These are phyloP conservation scores for Cercospora sesami DNA, from an alignment of 2,329 filamentous ascomycete genomes.

Conservation along the genomic window DNA sequence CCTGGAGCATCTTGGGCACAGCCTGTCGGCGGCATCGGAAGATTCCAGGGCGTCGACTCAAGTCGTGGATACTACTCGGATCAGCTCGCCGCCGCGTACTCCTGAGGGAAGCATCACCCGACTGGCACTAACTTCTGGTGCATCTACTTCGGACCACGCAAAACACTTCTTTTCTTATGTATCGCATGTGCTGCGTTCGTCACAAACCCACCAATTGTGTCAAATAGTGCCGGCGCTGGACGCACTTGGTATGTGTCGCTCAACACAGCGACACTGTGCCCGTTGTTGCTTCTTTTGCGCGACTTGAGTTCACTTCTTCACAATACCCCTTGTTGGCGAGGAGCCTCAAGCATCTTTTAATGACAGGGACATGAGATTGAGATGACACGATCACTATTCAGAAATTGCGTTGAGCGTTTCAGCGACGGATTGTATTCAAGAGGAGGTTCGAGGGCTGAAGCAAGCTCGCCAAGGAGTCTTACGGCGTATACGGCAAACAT, in stretches of 20 bases:
- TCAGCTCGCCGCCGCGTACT: slow-evolving; percentile 38
- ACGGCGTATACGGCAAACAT: slow-evolving; percentile 9
- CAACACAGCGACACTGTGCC: slow-evolving; percentile 1
- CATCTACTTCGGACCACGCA: background rate
- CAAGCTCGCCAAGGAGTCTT: background rate
- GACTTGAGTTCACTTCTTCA: slow-evolving; percentile 16
- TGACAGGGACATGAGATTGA: slow-evolving; percentile 10
- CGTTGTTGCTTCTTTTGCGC: slow-evolving; percentile 2
- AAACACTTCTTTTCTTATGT: slow-evolving; percentile 23
- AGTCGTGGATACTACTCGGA: slow-evolving; percentile 52
- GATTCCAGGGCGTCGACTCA: slow-evolving; percentile 49
- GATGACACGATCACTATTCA: slow-evolving; percentile 5
- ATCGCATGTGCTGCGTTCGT: slow-evolving; percentile 33
- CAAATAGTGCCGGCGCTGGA: slow-evolving; percentile 26
- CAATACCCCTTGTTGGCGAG: slow-evolving; percentile 20
- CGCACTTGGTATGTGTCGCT: slow-evolving; percentile 17
- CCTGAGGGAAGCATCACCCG: slow-evolving; percentile 8
- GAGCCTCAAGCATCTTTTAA: slow-evolving; percentile 23
- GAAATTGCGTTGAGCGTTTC: slow-evolving; percentile 19
- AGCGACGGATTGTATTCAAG: slow-evolving; percentile 21
- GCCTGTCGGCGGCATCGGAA: slow-evolving; percentile 44
- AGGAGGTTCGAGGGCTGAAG: slow-evolving; percentile 2
- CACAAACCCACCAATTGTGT: slow-evolving; percentile 20
- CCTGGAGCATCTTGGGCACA: slow-evolving; percentile 38
- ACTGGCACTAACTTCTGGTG: background rate